Conservation (phyloP, 2,329 filamentous ascomycete species). For the Graphilbum sp. region DNA sequence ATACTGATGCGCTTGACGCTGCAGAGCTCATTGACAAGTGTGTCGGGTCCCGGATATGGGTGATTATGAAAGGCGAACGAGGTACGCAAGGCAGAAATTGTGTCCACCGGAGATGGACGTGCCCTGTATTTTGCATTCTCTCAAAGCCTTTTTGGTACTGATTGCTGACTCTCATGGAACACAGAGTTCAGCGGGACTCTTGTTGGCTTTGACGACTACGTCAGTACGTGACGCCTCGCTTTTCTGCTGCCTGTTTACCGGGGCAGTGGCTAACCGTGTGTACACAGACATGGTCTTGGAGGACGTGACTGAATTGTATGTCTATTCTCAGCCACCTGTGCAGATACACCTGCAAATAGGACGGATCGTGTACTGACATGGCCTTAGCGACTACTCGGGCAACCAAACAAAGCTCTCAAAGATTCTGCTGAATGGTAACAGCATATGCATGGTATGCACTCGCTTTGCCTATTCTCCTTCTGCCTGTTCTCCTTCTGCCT, state of each 20-base stretch:
- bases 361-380: not conserved
- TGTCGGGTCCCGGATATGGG: constrained; percentile 94
- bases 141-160: not conserved
- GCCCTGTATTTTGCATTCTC: not conserved
- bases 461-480: too few species aligned
- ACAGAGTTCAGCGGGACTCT: constrained; percentile 90
- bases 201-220: constrained; percentile 95
- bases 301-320: constrained; percentile 91
- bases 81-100: constrained; percentile 41
- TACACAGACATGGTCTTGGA: constrained; percentile 86
- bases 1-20: too few species aligned
- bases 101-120: too few species aligned
- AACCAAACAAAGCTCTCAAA: constrained; percentile 80
- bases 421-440: constrained; percentile 93
- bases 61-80: constrained; percentile 98
- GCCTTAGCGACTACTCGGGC: constrained; percentile 68
- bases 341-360: too few species aligned
- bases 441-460: constrained; percentile 84
- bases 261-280: constrained; percentile 7
- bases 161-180: not conserved
- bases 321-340: not conserved
- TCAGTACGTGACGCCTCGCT: constrained; percentile 55
- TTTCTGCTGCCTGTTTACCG: not conserved
- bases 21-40: constrained; percentile 97
- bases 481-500: too few species aligned